Evolutionary conservation across 306 rosid genomes (phyloP).

Genomic region (Prunus davidiana): DNA sequence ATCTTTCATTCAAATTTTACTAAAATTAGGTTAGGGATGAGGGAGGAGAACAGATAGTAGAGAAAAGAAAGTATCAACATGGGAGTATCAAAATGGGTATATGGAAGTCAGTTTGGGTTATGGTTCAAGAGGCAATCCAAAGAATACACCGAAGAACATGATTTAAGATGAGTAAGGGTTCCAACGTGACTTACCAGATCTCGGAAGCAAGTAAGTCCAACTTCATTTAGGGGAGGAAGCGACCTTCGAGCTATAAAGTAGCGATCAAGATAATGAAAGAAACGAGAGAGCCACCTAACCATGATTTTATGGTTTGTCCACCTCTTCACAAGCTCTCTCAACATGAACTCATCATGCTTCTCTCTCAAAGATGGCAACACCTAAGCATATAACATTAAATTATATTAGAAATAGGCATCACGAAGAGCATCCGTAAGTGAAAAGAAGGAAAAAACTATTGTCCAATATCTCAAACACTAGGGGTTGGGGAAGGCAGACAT

Average conservation of each 20-base stretch:
- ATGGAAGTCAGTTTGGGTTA: neutral
- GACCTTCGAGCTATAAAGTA: slow-evolving; percentile 44
- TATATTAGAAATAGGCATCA: neutral
- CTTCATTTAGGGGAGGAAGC: slow-evolving; percentile 63
- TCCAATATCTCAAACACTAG: slow-evolving; percentile 1
- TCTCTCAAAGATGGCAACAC: slow-evolving; percentile 70
- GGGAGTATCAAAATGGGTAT: neutral
- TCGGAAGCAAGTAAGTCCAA: slow-evolving; percentile 56
- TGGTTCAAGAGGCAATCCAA: neutral
- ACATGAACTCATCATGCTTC: slow-evolving; percentile 64
- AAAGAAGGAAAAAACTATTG: neutral
- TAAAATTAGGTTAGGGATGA: neutral
- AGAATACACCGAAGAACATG: neutral
- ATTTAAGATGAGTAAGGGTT: neutral
- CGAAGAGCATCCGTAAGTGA: neutral
- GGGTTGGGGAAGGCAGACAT: neutral
- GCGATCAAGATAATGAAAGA: slow-evolving; percentile 60
- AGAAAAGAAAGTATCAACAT: neutral
- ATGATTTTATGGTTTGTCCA: slow-evolving; percentile 76
- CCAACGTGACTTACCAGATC: slow-evolving; percentile 48
- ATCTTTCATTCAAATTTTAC: neutral
- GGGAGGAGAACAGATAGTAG: neutral
- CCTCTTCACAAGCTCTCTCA: slow-evolving; percentile 69
- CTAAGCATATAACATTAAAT: slow-evolving; percentile 21
- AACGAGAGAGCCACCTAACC: slow-evolving; percentile 67